A percentile compares a stretch with the other conserved stretches of the same genome.
phyloP scores from a whole-genome alignment of 441 rosid species.

The Pelargonium myrrhifolium region DNA sequence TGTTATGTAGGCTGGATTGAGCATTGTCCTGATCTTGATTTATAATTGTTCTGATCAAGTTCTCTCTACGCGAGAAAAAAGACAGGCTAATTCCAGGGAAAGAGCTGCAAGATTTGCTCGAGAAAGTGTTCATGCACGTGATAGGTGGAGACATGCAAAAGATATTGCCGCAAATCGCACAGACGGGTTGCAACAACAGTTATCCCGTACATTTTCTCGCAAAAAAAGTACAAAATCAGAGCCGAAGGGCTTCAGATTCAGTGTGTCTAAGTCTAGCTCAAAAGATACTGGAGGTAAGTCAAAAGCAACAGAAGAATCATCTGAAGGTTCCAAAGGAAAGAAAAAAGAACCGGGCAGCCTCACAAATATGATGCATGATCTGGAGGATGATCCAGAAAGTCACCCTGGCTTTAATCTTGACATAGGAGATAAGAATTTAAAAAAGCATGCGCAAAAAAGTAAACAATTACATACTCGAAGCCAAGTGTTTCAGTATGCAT shows the following conservation, averaged over 20 bases:
- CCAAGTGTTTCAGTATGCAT: constrained; percentile 89
- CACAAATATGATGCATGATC: constrained; percentile 65
- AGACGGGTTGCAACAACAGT: constrained; percentile 47
- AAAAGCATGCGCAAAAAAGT: constrained; percentile 63
- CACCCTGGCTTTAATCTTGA: constrained; percentile 57
- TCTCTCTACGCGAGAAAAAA: constrained; percentile 70
- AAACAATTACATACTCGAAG: constrained; percentile 79
- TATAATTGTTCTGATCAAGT: constrained; percentile 96
- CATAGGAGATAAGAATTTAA: constrained; percentile 61
- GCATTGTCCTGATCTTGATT: constrained; percentile 62
- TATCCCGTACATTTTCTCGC: constrained; percentile 75
- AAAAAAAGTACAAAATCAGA: constrained; percentile 45
- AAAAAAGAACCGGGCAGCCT: constrained; percentile 34
- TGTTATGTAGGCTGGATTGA: constrained; percentile 55
- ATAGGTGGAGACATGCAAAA: constrained; percentile 89
- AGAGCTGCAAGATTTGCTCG: constrained; percentile 82
- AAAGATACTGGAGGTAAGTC: constrained; percentile 38
- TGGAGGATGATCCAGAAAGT: constrained; percentile 62
- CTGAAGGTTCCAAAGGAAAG: neutral
- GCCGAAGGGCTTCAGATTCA: constrained; percentile 21
- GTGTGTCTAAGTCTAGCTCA: constrained; percentile 29
- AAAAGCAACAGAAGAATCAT: constrained; percentile 21
- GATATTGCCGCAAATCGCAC: constrained; percentile 70
- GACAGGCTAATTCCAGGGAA: constrained; percentile 73
- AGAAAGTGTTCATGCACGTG: constrained; percentile 61